phyloP scores from a whole-genome alignment of 2,329 filamentous ascomycete species.

The Aspergillus caelatus region DNA sequence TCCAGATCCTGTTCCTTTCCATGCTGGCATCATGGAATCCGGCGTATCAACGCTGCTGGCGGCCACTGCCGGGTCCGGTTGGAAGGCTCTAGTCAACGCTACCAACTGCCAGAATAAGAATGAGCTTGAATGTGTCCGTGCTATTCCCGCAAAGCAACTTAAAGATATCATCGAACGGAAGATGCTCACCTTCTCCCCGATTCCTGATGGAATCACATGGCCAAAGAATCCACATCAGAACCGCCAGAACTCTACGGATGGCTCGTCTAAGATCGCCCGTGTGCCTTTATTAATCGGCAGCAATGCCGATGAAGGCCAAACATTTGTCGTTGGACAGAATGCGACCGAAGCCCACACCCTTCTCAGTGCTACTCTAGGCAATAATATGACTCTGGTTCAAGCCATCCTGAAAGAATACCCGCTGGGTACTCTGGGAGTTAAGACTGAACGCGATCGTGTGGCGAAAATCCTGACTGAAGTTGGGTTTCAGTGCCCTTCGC shows the following conservation, averaged over 20 bases:
- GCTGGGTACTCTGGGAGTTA: background rate
- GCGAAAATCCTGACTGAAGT: constrained; percentile 23
- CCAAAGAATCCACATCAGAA: background rate
- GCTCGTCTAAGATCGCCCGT: constrained; percentile 17
- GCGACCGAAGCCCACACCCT: constrained; percentile 4
- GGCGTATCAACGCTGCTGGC: background rate
- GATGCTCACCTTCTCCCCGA: background rate
- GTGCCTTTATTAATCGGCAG: constrained; percentile 31
- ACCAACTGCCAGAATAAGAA: background rate
- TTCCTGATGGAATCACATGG: background rate
- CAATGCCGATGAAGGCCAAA: constrained; percentile 27
- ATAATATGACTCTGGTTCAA: background rate
- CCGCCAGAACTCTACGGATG: background rate
- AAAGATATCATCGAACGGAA: background rate
- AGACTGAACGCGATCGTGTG: constrained; percentile 14
- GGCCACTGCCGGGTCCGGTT: background rate
- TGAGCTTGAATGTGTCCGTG: background rate
- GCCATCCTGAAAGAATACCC: background rate
- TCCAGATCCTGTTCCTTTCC: constrained; percentile 26
- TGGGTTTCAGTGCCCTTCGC: constrained; percentile 23
- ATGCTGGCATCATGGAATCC: constrained; percentile 33
- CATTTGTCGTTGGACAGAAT: constrained; percentile 20
- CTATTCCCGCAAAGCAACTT: background rate
- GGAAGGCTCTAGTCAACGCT: background rate
- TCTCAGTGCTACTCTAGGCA: background rate